Evolutionary conservation across 331 rosid genomes (phyloP), one percentile per base, ranked within the genome.

Genomic region (Spiraea crenata): DNA sequence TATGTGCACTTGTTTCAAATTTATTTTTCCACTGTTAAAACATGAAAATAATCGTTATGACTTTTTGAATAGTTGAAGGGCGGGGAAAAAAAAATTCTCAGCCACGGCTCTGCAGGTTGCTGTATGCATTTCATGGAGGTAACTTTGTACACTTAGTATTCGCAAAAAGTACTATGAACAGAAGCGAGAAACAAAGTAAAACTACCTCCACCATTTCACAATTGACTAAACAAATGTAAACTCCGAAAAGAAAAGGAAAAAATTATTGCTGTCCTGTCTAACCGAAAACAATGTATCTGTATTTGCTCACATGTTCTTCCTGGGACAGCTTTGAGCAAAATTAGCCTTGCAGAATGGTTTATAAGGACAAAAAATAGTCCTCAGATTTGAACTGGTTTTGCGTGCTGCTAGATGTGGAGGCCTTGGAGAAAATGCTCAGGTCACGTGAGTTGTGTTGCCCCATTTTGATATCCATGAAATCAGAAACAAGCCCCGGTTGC

Each of bases 401-500:
- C 37, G 65, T 49, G 80, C 82, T 78, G 41, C 14, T 61, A 31
- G 73, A 35, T 19, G 78, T 63, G 35, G 76, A 76, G 37, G 57
- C 82, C 72, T 55, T 79, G 10, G 87, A 79, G 78, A 74, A 74
- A 65, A 40, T 47, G 56, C 69, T 77, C 14, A 40, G 72, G 19
- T 57, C 66, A 57, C 73, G 62, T 5, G 77, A 76, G 52, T 56
- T 67, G 12, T 39, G 51, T 31, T 54, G 70, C 16, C 57, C 74
- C 76, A 74, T 75, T 78, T 83, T 80, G 67, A 85, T 85, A 34
- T 80, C 69, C 80, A 78, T 85, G 85, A 85, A 72, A 81, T 85
- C 90, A 4, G 80, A 19, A 66, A 85, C 69, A 64, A 76, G 74
- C 58, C 87, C 87, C 1, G 90, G 90, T 60, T 76, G 68, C 2